Evolutionary conservation across 495 filamentous ascomycete species (phyloP).

Genomic region (Tuber brumale): DNA sequence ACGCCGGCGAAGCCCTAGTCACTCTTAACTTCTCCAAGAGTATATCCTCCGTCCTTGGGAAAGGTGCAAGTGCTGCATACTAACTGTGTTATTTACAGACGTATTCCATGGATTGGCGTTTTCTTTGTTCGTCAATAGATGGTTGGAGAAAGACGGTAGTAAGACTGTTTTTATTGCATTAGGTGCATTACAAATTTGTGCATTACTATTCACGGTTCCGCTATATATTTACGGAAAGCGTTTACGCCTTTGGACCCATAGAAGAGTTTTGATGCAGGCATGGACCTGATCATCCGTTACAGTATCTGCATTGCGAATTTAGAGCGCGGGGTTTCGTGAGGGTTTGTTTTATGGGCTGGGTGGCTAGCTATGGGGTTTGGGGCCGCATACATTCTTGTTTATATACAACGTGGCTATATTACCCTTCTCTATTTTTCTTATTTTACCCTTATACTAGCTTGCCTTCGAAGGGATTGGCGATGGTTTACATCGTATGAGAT

Average conservation of each 20-base stretch:
- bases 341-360: not conserved
- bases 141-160: conserved; percentile 68
- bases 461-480: not conserved
- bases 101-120: conserved; percentile 85
- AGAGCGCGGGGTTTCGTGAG: not conserved
- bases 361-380: not conserved
- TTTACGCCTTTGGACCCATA: conserved; percentile 91
- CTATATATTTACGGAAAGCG: conserved; percentile 97
- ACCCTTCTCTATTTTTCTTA: not conserved
- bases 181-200: conserved; percentile 77
- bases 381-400: not conserved
- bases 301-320: not conserved
- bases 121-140: conserved; percentile 81
- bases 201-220: conserved; percentile 69
- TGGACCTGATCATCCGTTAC: conserved; percentile 42
- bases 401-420: not conserved
- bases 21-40: conserved; percentile 93
- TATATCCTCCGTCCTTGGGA: conserved; percentile 39
- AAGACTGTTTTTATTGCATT: conserved; percentile 74
- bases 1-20: conserved; percentile 89
- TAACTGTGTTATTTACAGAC: conserved; percentile 47
- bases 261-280: conserved; percentile 82
- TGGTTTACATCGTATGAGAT: not conserved
- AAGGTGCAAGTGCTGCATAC: not conserved
- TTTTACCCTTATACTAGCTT: not conserved